Evolutionary conservation across 768 basidiomycete genomes (phyloP).

Genomic region (Boletus rex-veris): DNA sequence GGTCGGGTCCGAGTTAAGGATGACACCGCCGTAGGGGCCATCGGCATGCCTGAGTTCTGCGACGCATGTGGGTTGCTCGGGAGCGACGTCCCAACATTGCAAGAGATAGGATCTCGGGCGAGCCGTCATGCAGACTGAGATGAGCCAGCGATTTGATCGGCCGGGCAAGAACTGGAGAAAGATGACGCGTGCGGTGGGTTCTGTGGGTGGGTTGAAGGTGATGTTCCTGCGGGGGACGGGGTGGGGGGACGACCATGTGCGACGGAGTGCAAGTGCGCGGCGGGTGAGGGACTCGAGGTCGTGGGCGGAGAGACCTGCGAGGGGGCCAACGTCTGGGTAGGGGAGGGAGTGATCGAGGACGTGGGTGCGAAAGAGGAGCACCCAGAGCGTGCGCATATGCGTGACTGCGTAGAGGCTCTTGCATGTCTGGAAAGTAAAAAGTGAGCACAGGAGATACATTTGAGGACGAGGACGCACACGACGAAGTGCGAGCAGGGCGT

Average conservation of each 20-base stretch:
- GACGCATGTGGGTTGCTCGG: conserved; percentile 36
- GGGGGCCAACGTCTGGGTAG: conserved; percentile 37
- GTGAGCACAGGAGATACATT: not conserved
- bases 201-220: conserved; percentile 22
- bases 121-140: conserved; percentile 39
- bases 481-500: conserved; percentile 44
- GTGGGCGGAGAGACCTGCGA: conserved; percentile 33
- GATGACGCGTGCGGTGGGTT: conserved; percentile 35
- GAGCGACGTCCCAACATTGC: conserved; percentile 56
- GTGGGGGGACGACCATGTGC: conserved; percentile 46
- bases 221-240: conserved; percentile 33
- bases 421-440: conserved; percentile 39
- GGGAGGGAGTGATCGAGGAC: conserved; percentile 45
- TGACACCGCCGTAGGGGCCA: conserved; percentile 40
- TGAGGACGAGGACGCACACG: conserved; percentile 35
- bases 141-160: conserved; percentile 40
- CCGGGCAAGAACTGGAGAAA: conserved; percentile 48
- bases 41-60: conserved; percentile 37
- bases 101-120: conserved; percentile 34
- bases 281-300: conserved; percentile 44
- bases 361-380: conserved; percentile 38
- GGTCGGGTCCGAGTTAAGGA: conserved; percentile 41
- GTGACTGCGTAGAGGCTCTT: conserved; percentile 41
- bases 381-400: conserved; percentile 50
- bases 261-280: conserved; percentile 41